These are phyloP conservation scores for Trichoderma sp. DNA, from an alignment of 2,329 filamentous ascomycete species.

Conservation along the genomic window DNA sequence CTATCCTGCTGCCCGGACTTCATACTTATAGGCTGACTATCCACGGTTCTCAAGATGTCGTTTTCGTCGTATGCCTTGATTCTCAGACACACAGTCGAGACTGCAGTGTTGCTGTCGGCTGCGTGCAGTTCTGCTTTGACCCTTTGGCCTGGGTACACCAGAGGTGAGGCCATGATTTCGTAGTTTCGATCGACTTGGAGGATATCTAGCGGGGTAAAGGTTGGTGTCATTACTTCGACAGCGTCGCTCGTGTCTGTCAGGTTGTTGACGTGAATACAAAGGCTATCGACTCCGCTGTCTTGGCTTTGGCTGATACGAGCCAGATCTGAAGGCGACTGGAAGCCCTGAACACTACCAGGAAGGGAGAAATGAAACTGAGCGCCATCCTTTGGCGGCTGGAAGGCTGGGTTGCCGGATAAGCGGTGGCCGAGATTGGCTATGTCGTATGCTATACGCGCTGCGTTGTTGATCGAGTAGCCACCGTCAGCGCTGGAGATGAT, in stretches of 20 bases:
- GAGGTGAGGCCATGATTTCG: conserved; percentile 20
- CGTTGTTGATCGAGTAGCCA: conserved; percentile 39
- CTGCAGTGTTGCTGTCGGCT: background rate
- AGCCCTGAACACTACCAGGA: background rate
- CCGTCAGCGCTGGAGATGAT: conserved; percentile 37
- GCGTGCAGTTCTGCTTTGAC: background rate
- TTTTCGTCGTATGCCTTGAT: conserved; percentile 1
- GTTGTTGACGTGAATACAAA: background rate
- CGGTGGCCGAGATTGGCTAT: background rate
- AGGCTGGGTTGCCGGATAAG: background rate
- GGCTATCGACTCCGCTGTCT: background rate
- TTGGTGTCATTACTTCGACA: background rate
- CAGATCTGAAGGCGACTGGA: background rate
- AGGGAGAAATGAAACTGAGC: background rate
- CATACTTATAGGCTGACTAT: background rate
- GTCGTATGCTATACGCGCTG: conserved; percentile 31
- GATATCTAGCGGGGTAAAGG: conserved; percentile 24
- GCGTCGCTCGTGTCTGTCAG: background rate
- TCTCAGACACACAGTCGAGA: background rate
- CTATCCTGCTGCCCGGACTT: background rate
- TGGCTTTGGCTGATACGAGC: background rate
- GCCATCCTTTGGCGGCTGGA: background rate
- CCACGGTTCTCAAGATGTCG: background rate
- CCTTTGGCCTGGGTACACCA: conserved; percentile 18
- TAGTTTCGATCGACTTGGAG: conserved; percentile 28